A percentile compares a stretch with the other conserved stretches of the same genome.
phyloP scores from a whole-genome alignment of 2,329 filamentous ascomycete species.

The Lasiodiplodia theobromae region DNA sequence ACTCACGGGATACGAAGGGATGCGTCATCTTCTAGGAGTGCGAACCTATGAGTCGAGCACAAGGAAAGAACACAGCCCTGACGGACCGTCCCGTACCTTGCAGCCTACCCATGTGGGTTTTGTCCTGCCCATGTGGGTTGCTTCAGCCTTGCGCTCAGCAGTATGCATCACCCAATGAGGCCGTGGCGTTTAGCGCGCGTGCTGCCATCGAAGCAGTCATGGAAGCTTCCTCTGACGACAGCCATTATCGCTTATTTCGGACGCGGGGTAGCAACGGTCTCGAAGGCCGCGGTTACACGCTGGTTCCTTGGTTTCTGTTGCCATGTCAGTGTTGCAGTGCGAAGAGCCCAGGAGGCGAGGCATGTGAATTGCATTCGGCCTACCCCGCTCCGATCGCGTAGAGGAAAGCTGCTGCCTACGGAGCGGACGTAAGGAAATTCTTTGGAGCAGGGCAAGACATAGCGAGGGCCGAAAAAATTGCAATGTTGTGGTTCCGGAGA shows the following conservation, averaged over 20 bases:
- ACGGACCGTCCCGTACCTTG: conserved; percentile 26
- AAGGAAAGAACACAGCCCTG: background rate
- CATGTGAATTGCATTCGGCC: background rate
- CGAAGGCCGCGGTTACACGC: background rate
- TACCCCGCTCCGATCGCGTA: background rate
- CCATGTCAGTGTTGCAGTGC: background rate
- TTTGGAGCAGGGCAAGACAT: background rate
- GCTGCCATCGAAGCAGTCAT: background rate
- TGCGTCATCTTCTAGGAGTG: conserved; percentile 15
- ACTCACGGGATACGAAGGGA: background rate
- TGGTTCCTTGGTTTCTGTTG: conserved; percentile 7
- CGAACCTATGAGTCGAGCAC: conserved; percentile 11
- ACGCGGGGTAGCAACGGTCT: background rate
- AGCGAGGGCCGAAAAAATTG: conserved; percentile 1
- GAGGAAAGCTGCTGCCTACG: background rate
- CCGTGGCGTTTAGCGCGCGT: background rate
- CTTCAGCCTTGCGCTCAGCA: conserved; percentile 9
- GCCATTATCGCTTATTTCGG: background rate
- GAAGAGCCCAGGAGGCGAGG: background rate
- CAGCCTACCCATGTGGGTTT: conserved; percentile 13
- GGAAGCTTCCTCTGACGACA: background rate
- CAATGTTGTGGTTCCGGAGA: background rate
- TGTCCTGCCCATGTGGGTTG: conserved; percentile 3
- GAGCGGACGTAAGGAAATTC: background rate
- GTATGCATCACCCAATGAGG: background rate